Conservation (phyloP, 768 basidiomycete species). For the Tulasnella sp. region DNA sequence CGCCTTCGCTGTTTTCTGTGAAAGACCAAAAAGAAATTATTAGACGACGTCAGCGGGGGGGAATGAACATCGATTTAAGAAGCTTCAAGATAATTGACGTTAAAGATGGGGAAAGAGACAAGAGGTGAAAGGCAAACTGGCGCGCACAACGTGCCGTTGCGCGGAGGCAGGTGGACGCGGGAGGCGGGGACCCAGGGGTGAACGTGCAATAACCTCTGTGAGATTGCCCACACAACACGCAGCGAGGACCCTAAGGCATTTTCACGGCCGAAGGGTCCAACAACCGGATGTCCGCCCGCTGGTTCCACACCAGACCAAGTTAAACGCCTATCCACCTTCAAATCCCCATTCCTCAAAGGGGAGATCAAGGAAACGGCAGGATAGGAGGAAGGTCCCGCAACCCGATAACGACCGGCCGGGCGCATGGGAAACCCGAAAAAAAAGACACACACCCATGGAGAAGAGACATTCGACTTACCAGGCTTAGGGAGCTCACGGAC, state of each 20-base stretch:
- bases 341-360: background rate
- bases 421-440: background rate
- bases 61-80: background rate
- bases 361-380: background rate
- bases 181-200: conserved; percentile 8
- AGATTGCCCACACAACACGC: conserved; percentile 7
- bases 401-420: background rate
- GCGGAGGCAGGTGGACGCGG: background rate
- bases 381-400: conserved; percentile 4
- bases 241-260: background rate
- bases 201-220: conserved; percentile 7
- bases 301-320: conserved; percentile 6
- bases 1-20: conserved; percentile 23
- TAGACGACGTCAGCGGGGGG: background rate
- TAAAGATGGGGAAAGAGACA: background rate
- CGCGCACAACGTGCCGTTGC: conserved; percentile 10
- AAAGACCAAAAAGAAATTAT: background rate
- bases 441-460: background rate
- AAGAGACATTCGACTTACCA: conserved; percentile 30
- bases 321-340: conserved; percentile 3
- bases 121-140: background rate
- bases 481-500: conserved; percentile 57
- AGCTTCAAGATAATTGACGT: background rate
- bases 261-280: conserved; percentile 8
- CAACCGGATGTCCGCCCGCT: background rate